Percentiles rank a stretch among this genome's conserved stretches.
Evolutionary conservation across 306 rosid genomes (phyloP).

Genomic region (Sicyos baderoa): DNA sequence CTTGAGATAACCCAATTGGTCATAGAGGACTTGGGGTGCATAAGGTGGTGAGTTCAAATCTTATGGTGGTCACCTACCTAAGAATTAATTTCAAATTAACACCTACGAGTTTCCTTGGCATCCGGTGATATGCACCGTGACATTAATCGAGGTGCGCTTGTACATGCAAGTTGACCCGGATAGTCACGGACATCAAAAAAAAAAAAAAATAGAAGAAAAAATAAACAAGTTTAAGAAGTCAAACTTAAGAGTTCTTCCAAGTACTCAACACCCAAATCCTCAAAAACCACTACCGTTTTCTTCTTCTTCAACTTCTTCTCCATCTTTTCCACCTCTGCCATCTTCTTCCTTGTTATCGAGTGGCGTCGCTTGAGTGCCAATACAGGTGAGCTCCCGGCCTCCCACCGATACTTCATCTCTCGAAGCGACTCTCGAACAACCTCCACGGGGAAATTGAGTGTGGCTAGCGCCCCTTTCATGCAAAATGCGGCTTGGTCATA

Average conservation of each 20-base stretch:
- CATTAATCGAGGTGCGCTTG: too few species aligned
- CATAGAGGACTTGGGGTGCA: too few species aligned
- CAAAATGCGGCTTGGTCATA: slow-evolving; percentile 88
- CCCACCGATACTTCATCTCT: slow-evolving; percentile 25
- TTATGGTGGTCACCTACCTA: too few species aligned
- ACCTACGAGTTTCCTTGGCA: too few species aligned
- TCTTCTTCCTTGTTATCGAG: slow-evolving; percentile 26
- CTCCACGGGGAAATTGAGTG: slow-evolving; percentile 63
- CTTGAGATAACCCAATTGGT: too few species aligned
- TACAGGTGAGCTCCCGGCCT: slow-evolving; percentile 51
- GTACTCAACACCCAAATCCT: slow-evolving; percentile 64
- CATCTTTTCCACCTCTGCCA: slow-evolving; percentile 15
- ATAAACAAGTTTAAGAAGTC: slow-evolving; percentile 2
- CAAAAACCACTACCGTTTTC: slow-evolving; percentile 35
- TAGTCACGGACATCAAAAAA: too few species aligned
- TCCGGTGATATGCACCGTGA: too few species aligned
- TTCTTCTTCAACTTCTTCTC: slow-evolving; percentile 16
- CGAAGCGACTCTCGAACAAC: slow-evolving; percentile 37
- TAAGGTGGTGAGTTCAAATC: too few species aligned
- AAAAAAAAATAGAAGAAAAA: not conserved
- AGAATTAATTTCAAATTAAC: too few species aligned
- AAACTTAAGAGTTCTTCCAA: slow-evolving; percentile 45
- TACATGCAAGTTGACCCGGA: too few species aligned
- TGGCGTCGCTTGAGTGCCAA: slow-evolving; percentile 51
- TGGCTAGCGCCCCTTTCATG: slow-evolving; percentile 56